These are phyloP conservation scores for Leishmania arabica DNA, from an alignment of 208 protist genomes.

Conservation along the genomic window DNA sequence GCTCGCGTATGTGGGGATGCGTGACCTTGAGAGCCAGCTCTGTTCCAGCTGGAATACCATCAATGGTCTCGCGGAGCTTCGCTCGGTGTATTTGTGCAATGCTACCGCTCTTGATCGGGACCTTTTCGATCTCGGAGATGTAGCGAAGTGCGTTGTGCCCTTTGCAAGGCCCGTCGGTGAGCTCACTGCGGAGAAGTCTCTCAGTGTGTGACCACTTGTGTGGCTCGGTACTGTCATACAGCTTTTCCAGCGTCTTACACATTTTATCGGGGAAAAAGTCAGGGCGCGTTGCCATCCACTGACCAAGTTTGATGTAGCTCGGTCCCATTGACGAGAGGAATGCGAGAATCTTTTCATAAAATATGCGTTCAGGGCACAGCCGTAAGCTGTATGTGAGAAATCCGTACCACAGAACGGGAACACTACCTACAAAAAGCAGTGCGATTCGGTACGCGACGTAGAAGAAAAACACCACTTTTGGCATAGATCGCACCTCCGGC, in stretches of 20 bases:
- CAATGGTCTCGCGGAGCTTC: slow-evolving; percentile 66
- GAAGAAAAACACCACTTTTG: slow-evolving; percentile 30
- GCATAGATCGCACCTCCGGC: slow-evolving; percentile 31
- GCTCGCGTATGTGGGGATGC: slow-evolving; percentile 81
- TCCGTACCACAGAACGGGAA: slow-evolving; percentile 58
- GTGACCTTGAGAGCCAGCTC: slow-evolving; percentile 92
- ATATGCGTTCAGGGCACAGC: slow-evolving; percentile 52
- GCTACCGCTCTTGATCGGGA: slow-evolving; percentile 90
- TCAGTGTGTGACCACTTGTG: slow-evolving; percentile 86
- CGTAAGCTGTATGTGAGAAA: slow-evolving; percentile 53
- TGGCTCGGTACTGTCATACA: slow-evolving; percentile 72
- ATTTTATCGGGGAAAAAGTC: slow-evolving; percentile 89
- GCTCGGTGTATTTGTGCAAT: slow-evolving; percentile 93
- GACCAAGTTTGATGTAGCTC: slow-evolving; percentile 94
- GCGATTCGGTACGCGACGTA: slow-evolving; percentile 42
- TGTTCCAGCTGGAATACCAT: slow-evolving; percentile 78
- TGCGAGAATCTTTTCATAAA: slow-evolving; percentile 57
- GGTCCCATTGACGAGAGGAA: slow-evolving; percentile 81
- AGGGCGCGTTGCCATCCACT: slow-evolving; percentile 92
- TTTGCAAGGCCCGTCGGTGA: slow-evolving; percentile 22
- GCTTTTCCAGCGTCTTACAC: slow-evolving; percentile 61
- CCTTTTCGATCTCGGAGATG: slow-evolving; percentile 74
- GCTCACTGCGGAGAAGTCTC: slow-evolving; percentile 47
- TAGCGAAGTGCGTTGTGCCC: slow-evolving; percentile 55
- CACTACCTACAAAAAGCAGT: slow-evolving; percentile 39